These are phyloP conservation scores for Rhizopogon vulgaris DNA, from an alignment of 768 basidiomycete species.

Conservation along the genomic window DNA sequence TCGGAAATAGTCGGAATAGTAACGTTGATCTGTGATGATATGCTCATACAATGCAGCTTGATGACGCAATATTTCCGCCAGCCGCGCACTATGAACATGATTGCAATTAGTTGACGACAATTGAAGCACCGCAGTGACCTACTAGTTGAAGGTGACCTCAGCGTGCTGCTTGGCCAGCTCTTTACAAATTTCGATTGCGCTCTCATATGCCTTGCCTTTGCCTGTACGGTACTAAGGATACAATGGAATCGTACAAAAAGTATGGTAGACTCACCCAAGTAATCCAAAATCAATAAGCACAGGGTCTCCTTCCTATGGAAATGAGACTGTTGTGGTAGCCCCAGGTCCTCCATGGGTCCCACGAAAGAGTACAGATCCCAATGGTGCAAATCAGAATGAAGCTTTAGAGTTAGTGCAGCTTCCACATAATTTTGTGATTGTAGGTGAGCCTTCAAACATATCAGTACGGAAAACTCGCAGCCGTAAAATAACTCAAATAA, in stretches of 20 bases:
- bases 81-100: slow-evolving; percentile 48
- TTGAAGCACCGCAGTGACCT: slow-evolving; percentile 20
- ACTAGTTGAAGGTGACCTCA: slow-evolving; percentile 90
- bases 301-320: slow-evolving; percentile 94
- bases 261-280: slow-evolving; percentile 54
- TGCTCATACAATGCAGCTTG: slow-evolving; percentile 85
- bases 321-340: slow-evolving; percentile 86
- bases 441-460: slow-evolving; percentile 61
- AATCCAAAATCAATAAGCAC: slow-evolving; percentile 87
- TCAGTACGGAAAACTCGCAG: slow-evolving; percentile 9
- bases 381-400: slow-evolving; percentile 89
- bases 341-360: slow-evolving; percentile 83
- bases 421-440: slow-evolving; percentile 89
- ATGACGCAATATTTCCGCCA: slow-evolving; percentile 81
- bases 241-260: neutral
- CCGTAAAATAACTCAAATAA: slow-evolving; percentile 29
- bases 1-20: slow-evolving; percentile 90
- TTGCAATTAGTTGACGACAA: slow-evolving; percentile 6
- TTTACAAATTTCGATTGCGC: slow-evolving; percentile 87
- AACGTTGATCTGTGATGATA: slow-evolving; percentile 76
- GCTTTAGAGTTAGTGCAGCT: slow-evolving; percentile 86
- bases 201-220: slow-evolving; percentile 97
- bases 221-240: slow-evolving; percentile 37
- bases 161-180: slow-evolving; percentile 87
- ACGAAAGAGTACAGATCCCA: slow-evolving; percentile 84